A percentile compares a stretch with the other conserved stretches of the same genome.
phyloP scores from a whole-genome alignment of 164 flowering plant genomes.

The Chimonanthus praecox region DNA sequence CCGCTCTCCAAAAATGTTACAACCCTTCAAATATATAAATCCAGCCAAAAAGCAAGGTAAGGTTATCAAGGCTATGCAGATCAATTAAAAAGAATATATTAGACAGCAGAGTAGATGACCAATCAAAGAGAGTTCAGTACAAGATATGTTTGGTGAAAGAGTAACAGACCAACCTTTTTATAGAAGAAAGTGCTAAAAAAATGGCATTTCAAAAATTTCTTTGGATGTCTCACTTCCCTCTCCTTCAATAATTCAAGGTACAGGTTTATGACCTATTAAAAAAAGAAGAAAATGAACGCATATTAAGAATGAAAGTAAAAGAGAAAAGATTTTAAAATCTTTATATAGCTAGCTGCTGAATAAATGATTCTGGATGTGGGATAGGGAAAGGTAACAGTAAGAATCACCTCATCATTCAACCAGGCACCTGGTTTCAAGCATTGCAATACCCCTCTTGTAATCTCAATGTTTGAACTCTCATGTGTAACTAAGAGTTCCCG shows the following conservation, averaged over 20 bases:
- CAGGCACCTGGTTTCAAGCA: constrained; percentile 76
- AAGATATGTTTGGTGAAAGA: not conserved
- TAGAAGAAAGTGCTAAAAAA: constrained; percentile 94
- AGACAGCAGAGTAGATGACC: not conserved
- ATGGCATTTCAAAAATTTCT: constrained; percentile 82
- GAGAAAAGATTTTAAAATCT: not conserved
- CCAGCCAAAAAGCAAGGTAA: not conserved
- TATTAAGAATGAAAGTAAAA: not conserved
- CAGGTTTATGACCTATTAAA: constrained; percentile 73
- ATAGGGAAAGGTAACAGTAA: not conserved
- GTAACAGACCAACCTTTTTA: constrained; percentile 61
- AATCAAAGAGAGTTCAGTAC: not conserved
- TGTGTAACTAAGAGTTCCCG: constrained; percentile 57
- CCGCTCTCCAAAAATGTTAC: no score
- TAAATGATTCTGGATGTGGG: not conserved
- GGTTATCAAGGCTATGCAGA: not conserved
- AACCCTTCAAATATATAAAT: not conserved
- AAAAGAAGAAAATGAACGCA: constrained; percentile 7
- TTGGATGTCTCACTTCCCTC: constrained; percentile 79
- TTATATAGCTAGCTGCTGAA: not conserved
- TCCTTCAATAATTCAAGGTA: constrained; percentile 92
- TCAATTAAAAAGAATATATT: not conserved
- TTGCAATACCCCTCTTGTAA: constrained; percentile 62
- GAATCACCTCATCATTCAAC: constrained; percentile 93
- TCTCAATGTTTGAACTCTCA: constrained; percentile 69